These are phyloP conservation scores for Pythium dissotocum DNA, from an alignment of 352 stramenopile species.

Conservation along the genomic window DNA sequence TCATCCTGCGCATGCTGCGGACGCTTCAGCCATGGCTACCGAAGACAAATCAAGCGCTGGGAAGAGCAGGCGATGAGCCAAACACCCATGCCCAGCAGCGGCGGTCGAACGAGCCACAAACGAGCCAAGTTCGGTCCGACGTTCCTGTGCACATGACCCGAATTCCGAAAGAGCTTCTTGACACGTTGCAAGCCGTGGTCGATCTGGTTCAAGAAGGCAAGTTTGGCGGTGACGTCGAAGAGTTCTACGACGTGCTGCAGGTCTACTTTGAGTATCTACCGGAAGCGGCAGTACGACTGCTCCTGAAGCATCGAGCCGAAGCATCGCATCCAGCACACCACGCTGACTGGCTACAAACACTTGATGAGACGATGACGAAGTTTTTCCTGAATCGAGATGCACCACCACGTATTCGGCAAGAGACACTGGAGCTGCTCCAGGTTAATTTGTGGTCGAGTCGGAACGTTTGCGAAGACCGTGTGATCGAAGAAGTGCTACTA, in stretches of 20 bases:
- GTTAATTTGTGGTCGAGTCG: slow-evolving; percentile 75
- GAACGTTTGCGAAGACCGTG: slow-evolving; percentile 81
- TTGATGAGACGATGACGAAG: slow-evolving; percentile 50
- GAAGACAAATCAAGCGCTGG: slow-evolving; percentile 21
- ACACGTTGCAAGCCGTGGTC: slow-evolving; percentile 74
- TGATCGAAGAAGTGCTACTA: slow-evolving; percentile 84
- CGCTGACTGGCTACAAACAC: slow-evolving; percentile 59
- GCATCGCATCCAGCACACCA: slow-evolving; percentile 67
- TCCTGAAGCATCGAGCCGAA: slow-evolving; percentile 67
- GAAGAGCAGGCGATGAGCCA: not conserved
- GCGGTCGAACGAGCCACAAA: not conserved
- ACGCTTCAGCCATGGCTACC: slow-evolving; percentile 72
- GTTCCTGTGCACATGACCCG: slow-evolving; percentile 56
- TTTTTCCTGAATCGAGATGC: slow-evolving; percentile 67
- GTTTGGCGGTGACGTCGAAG: slow-evolving; percentile 69
- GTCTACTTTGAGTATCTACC: slow-evolving; percentile 69
- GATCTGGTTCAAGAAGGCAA: slow-evolving; percentile 58
- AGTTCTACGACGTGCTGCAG: slow-evolving; percentile 76
- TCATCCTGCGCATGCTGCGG: slow-evolving; percentile 79
- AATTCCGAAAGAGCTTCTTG: slow-evolving; percentile 76
- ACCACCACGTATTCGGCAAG: slow-evolving; percentile 51
- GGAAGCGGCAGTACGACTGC: slow-evolving; percentile 53
- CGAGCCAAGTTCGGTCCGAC: not conserved
- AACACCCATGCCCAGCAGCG: slow-evolving; percentile 26
- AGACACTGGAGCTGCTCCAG: slow-evolving; percentile 69